Evolutionary conservation across 192 early-diverging fungal genomes (phyloP), one percentile per base, ranked within the genome.

Genomic region (Kickxella alabastrina): DNA sequence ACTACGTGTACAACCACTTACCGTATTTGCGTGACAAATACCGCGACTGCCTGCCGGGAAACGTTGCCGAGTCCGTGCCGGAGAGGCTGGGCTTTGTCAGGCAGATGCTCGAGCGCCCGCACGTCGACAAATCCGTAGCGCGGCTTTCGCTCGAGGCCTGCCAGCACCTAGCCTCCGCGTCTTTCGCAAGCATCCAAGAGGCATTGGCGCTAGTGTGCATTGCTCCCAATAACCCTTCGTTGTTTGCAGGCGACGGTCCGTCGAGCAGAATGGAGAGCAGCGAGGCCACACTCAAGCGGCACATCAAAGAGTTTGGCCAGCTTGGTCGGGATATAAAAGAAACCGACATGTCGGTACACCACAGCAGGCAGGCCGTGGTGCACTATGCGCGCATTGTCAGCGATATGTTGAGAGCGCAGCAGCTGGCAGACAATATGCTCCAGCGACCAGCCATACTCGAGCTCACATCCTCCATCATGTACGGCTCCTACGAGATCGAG

Each of bases 1-100:
- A 85, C 31, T 92, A 85, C 63, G 63, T 86, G 2, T 89, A 80
- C 58, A 65, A 71, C 38, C 89, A 94, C 58, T 80, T 87, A 25
- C 73, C 79, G 10, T 95, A 93, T 49, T 65, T 92, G 6, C 55
- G 78, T 14, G 80, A 84, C 63, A 89, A 85, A 63, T 91, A 71
- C n/a, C 68, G 44, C 2, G 63, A 49, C 31, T 66, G 62, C 42
- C 29, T 77, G 24, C 74, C 74, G 3, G 22, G 32, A 1, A 40
- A 66, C 15, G 37, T 77, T 25, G 36, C 22, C 10, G 39, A 59
- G 23, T 28, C 54, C 3, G 74, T 77, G n/a, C 74, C 74, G 0
- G 8, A 12, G 0, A 43, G 39, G 10, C 49, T 63, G 9, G 37
- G 15, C 8, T 71, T 66, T 47, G 63, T 71, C 2, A 49, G 43